These are phyloP conservation scores for Termitomyces eurrhizus DNA, from an alignment of 768 basidiomycete genomes.

Conservation along the genomic window DNA sequence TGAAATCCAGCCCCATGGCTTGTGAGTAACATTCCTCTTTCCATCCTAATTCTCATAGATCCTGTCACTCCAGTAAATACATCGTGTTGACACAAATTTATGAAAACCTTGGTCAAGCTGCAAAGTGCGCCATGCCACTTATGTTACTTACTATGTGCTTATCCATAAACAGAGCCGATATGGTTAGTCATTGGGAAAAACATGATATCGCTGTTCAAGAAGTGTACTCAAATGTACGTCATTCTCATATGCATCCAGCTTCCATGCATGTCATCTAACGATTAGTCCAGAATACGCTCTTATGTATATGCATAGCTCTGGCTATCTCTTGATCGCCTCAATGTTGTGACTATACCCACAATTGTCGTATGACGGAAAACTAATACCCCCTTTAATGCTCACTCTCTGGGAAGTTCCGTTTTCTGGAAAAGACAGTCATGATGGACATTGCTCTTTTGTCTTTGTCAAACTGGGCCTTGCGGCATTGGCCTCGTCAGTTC, in stretches of 20 bases:
- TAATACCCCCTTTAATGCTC: constrained; percentile 20
- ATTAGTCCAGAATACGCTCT: constrained; percentile 55
- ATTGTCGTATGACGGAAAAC: constrained; percentile 18
- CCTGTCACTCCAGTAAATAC: constrained; percentile 59
- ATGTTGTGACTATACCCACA: constrained; percentile 16
- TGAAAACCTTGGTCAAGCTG: constrained; percentile 83
- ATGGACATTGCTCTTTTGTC: constrained; percentile 1
- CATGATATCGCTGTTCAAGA: constrained; percentile 75
- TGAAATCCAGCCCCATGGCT: constrained; percentile 76
- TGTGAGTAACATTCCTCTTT: constrained; percentile 45
- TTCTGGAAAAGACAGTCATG: constrained; percentile 1
- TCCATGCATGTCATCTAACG: constrained; percentile 11
- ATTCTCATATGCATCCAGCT: constrained; percentile 5
- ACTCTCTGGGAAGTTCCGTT: constrained; percentile 19
- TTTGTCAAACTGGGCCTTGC: not conserved
- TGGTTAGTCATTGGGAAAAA: constrained; percentile 88
- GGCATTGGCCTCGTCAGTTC: not conserved
- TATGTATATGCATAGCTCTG: constrained; percentile 49
- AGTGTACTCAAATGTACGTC: constrained; percentile 71
- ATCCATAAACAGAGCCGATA: constrained; percentile 55
- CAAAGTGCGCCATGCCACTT: constrained; percentile 51
- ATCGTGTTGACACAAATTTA: constrained; percentile 82
- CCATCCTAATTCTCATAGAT: constrained; percentile 10
- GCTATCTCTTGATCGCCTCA: constrained; percentile 34
- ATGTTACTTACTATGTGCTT: constrained; percentile 6